Evolutionary conservation across 345 rosid genomes (phyloP).

Genomic region (Noccaea bulbosa): DNA sequence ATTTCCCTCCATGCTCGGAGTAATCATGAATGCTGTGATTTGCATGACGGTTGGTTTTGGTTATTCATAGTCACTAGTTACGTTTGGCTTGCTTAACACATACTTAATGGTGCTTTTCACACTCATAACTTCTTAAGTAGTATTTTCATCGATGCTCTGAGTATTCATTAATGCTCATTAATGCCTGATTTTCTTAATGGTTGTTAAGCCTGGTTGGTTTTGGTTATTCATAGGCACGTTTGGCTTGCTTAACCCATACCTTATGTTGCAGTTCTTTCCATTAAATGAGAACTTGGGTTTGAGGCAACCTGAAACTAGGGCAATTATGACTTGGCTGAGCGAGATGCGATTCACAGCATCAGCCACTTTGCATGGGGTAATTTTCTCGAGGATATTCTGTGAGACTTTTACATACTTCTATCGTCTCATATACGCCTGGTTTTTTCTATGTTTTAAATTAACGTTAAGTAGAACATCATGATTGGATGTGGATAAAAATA

Average conservation of each 20-base stretch:
- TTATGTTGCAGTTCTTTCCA: constrained; percentile 66
- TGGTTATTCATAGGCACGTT: constrained; percentile 3
- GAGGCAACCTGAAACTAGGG: constrained; percentile 89
- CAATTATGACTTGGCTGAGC: constrained; percentile 83
- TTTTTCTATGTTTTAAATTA: no score
- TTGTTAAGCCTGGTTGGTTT: not conserved
- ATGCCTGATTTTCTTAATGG: no score
- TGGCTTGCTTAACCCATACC: constrained; percentile 29
- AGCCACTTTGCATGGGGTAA: constrained; percentile 95
- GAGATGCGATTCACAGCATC: constrained; percentile 80
- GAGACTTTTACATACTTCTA: no score
- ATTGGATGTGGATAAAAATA: not conserved
- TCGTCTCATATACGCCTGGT: no score
- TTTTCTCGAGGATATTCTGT: not conserved
- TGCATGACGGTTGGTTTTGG: constrained; percentile 9
- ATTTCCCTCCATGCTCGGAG: constrained; percentile 13
- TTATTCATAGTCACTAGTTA: not conserved
- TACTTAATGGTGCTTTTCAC: constrained; percentile 25
- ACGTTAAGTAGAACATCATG: not conserved
- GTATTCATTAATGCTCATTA: no score
- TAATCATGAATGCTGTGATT: constrained; percentile 12
- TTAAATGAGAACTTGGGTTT: constrained; percentile 60
- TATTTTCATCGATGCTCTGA: no score
- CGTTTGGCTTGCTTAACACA: constrained; percentile 24
- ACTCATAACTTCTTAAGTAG: no score